Percentiles rank a stretch among this genome's conserved stretches.
These are phyloP conservation scores for Mycena rebaudengoi DNA, from an alignment of 768 basidiomycete genomes.

Conservation along the genomic window DNA sequence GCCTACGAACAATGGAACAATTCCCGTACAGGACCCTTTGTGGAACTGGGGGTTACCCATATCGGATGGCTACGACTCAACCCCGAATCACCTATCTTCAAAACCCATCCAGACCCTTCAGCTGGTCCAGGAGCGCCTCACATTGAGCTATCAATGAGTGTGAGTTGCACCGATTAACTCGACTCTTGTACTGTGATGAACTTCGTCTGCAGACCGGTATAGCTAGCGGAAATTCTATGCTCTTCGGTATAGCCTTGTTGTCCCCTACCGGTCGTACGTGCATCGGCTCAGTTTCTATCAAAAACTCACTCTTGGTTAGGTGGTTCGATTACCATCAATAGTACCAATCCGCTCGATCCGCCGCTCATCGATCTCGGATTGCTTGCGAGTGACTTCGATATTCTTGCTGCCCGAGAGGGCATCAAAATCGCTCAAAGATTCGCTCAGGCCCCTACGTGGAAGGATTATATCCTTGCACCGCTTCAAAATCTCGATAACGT, in stretches of 20 bases:
- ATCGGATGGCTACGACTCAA: conserved; percentile 35
- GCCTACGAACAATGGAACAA: conserved; percentile 27
- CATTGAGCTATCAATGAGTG: conserved; percentile 43
- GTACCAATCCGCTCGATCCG: conserved; percentile 46
- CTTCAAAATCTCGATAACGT: not conserved
- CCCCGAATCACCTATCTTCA: conserved; percentile 36
- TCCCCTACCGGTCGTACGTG: conserved; percentile 30
- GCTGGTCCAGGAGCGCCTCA: conserved; percentile 46
- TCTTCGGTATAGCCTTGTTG: not conserved
- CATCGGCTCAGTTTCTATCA: not conserved
- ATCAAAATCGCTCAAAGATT: conserved; percentile 15
- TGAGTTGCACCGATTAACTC: conserved; percentile 1
- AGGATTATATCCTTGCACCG: conserved; percentile 24
- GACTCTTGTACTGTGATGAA: not conserved
- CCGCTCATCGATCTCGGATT: conserved; percentile 57
- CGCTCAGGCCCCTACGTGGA: conserved; percentile 22
- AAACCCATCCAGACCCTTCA: conserved; percentile 42
- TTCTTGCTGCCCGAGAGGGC: conserved; percentile 23
- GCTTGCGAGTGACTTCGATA: conserved; percentile 31
- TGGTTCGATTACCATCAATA: conserved; percentile 39
- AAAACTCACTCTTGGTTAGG: conserved; percentile 16
- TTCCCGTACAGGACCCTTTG: conserved; percentile 31
- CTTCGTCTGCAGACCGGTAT: not conserved
- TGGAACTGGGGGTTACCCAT: conserved; percentile 18
- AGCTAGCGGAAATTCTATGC: conserved; percentile 18